Base-by-base conservation (phyloP, 352 stramenopile genomes). In the Pythium biforme region DNA sequence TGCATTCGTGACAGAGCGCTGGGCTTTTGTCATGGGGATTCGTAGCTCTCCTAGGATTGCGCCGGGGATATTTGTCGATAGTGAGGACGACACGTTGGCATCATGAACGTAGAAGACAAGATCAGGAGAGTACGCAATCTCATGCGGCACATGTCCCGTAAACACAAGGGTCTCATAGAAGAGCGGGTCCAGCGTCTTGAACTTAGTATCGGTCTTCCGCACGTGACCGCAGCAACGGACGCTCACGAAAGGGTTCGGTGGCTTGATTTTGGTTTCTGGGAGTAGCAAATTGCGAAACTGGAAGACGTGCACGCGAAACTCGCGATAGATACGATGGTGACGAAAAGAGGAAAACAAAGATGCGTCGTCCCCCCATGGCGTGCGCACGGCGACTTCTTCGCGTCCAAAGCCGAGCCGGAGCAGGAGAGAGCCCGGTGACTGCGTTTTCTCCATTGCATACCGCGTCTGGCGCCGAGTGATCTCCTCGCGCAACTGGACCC, bases 141-240 rank as follows among this genome's bases (percentile, higher is more conserved):
- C 69, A 5, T 76, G 73, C 1, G 89, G 76, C 5, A 89, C 64
- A 39, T 79, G 68, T 9, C 68, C 51, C 0, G 77, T 53, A 22
- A 96, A 92, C 3, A 87, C 69, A 1, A 92, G 55, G 0, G 86
- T 89, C 40, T 94, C 82, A 61, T 96, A 96, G 54, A 86, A 96
- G 0, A 94, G 69, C 10, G 90, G 90, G 2, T 90, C 75, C 14
- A 77, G 69, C 0, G 88, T 96, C 53, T 78, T 89, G 60, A 58
- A 72, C 40, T 77, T 59, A 4, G 52, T 61, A 6, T 47, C 61
- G 0, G 79, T 90, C 25, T 86, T 79, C 53, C 85, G 77, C 25
- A 76, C 66, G 20, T 89, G 58, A 0, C 85, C 86, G 63, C 79
- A 82, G 53, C 89, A 92, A 12, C 74, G 77, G 26, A 96, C 75